Base-by-base conservation (phyloP, 2,329 filamentous ascomycete species). In the Neonectria coccinea region DNA sequence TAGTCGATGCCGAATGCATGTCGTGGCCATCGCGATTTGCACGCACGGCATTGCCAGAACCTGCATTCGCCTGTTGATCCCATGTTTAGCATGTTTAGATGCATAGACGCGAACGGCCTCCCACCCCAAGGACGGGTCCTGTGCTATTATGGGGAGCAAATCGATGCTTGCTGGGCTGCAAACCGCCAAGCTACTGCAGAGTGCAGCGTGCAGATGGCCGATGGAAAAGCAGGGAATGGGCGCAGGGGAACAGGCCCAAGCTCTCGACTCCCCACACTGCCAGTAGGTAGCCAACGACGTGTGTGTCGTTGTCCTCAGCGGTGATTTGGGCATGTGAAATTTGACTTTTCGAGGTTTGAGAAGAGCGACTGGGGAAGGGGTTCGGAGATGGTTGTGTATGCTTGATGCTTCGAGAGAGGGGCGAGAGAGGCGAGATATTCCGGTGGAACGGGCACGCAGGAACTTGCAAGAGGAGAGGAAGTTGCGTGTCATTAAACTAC, bases 71-170 rank as follows among this genome's bases (percentile, higher is more conserved):
- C 56, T 55, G 51, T 42, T 44, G 48, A n/a, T 64, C 27, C n/a
- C 18, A 22, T 41, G 59, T 53, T 62, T 54, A 62, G 59, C 55
- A 14, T 10, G 44, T 39, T 39, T 22, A 33, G 27, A 51, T 44
- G 61, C 55, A 64, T 59, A 59, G 44, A 64, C 25, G 59, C 59
- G 63, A 66, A 66, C 63, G 63, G 63, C 63, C 63, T 66, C 63
- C 63, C 50, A 48, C 44, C 29, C 51, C 45, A 63, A 39, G 45
- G 42, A 48, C 50, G 39, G 63, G 54, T 41, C 55, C 52, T 50
- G 39, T 64, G 56, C 62, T 64, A 64, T 64, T 52, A 59, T 59
- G 56, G 61, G 56, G 39, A 59, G 56, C 56, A 44, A 29, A 20
- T 54, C 18, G 33, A 42, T 44, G 62, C 56, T 56, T 41, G 36